A percentile compares a stretch with the other conserved stretches of the same genome.
These are phyloP conservation scores for Vaccinium vitisidaea DNA, from an alignment of 148 eudicot genomes.

Conservation along the genomic window DNA sequence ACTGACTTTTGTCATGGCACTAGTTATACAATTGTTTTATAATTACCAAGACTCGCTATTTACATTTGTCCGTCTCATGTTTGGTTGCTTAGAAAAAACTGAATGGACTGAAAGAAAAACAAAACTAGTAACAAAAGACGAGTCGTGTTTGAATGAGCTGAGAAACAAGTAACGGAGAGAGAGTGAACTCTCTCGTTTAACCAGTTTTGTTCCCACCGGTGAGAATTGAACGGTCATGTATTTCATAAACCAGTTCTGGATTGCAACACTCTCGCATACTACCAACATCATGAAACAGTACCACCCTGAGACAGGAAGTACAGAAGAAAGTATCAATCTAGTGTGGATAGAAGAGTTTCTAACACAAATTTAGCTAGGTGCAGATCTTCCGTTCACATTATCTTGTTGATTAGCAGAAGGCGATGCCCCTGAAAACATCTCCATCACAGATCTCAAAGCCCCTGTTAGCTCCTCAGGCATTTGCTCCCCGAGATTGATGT, in stretches of 20 bases:
- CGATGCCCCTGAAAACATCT: constrained; percentile 58
- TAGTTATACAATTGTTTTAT: not conserved
- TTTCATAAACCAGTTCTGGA: no score
- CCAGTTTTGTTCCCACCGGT: not conserved
- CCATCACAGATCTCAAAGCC: constrained; percentile 69
- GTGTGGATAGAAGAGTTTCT: no score
- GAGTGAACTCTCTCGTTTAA: not conserved
- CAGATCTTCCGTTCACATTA: constrained; percentile 44
- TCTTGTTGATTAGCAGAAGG: constrained; percentile 34
- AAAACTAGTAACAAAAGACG: not conserved
- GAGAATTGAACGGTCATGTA: no score
- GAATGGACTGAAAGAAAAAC: not conserved
- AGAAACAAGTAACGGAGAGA: not conserved
- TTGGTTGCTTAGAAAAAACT: not conserved
- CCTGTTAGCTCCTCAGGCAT: constrained; percentile 59
- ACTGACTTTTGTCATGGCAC: not conserved
- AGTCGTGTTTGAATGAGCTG: not conserved
- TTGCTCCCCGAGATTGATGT: constrained; percentile 48
- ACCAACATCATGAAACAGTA: not conserved
- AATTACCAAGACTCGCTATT: not conserved
- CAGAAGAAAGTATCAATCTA: not conserved
- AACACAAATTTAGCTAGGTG: constrained; percentile 32
- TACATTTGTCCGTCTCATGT: not conserved
- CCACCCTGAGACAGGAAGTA: not conserved
- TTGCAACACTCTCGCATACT: not conserved